These are phyloP conservation scores for Pythium brachiatum DNA, from an alignment of 352 stramenopile genomes.

Conservation along the genomic window DNA sequence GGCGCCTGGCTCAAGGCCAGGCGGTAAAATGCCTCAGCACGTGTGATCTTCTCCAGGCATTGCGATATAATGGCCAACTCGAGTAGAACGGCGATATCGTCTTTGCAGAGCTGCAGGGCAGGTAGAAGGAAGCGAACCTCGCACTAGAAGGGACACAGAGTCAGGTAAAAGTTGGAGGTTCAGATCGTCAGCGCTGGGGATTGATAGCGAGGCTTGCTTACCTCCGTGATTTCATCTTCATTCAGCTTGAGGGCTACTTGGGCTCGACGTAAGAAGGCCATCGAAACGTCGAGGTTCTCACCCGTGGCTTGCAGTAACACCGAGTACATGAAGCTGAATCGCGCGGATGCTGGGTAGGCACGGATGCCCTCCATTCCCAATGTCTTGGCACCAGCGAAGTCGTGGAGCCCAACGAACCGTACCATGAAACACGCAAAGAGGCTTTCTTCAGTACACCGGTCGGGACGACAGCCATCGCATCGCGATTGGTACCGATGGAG, in stretches of 20 bases:
- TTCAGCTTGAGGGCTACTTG: constrained; percentile 8
- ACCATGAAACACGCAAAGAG: constrained; percentile 30
- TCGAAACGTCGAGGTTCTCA: constrained; percentile 27
- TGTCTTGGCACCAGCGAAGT: constrained; percentile 23
- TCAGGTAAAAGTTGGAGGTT: neutral
- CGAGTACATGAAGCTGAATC: constrained; percentile 27
- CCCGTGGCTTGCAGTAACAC: constrained; percentile 26
- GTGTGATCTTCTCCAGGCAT: constrained; percentile 34
- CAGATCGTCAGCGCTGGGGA: neutral
- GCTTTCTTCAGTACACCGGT: constrained; percentile 15
- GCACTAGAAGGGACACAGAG: constrained; percentile 25
- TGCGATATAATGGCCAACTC: constrained; percentile 64
- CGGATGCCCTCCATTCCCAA: constrained; percentile 21
- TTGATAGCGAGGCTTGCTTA: constrained; percentile 15
- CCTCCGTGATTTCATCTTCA: constrained; percentile 33
- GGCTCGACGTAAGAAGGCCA: constrained; percentile 22
- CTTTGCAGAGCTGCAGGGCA: constrained; percentile 46
- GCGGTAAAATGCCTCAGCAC: constrained; percentile 53
- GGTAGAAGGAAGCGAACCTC: constrained; percentile 49
- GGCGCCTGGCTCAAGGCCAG: constrained; percentile 40
- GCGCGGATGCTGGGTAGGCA: constrained; percentile 17
- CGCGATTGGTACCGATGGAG: constrained; percentile 16
- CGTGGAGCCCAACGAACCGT: constrained; percentile 28
- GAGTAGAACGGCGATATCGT: constrained; percentile 47
- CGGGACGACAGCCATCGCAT: constrained; percentile 18